Conservation (phyloP, 2,329 filamentous ascomycete genomes). For the Furcasterigmium furcatum region DNA sequence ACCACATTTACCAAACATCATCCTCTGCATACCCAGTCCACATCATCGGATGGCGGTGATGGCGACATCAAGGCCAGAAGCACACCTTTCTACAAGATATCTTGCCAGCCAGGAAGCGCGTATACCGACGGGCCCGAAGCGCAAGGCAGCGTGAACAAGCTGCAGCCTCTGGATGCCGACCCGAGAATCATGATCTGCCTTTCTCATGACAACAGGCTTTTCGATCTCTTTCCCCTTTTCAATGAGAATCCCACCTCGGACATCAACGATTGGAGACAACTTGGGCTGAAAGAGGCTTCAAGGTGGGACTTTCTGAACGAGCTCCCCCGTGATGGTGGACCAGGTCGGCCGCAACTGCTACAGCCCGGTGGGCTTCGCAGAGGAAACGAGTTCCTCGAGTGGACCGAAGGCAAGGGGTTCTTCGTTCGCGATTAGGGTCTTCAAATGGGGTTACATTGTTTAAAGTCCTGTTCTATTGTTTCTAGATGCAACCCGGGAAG, state of each 20-base stretch:
- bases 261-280: constrained; percentile 8
- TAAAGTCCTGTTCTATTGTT: too few relatives aligned
- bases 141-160: constrained; percentile 5
- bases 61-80: neutral
- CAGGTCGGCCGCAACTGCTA: too few relatives aligned
- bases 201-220: constrained; percentile 7
- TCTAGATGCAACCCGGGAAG: neutral
- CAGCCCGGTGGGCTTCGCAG: too few relatives aligned
- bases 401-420: too few relatives aligned
- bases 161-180: constrained; percentile 8
- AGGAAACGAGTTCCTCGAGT: too few relatives aligned
- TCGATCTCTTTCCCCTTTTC: constrained; percentile 8
- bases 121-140: constrained; percentile 7
- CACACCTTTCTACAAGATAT: constrained; percentile 6
- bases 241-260: constrained; percentile 3
- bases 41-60: neutral
- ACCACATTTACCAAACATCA: constrained; percentile 7
- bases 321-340: too few relatives aligned
- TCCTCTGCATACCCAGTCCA: too few relatives aligned
- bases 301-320: neutral
- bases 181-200: constrained; percentile 10
- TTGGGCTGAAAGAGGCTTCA: constrained; percentile 2
- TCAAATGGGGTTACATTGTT: too few relatives aligned
- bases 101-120: constrained; percentile 2
- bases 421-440: too few relatives aligned